A percentile compares a stretch with the other conserved stretches of the same genome.
These are phyloP conservation scores for Camelina neglecta DNA, from an alignment of 345 rosid species.

Conservation along the genomic window DNA sequence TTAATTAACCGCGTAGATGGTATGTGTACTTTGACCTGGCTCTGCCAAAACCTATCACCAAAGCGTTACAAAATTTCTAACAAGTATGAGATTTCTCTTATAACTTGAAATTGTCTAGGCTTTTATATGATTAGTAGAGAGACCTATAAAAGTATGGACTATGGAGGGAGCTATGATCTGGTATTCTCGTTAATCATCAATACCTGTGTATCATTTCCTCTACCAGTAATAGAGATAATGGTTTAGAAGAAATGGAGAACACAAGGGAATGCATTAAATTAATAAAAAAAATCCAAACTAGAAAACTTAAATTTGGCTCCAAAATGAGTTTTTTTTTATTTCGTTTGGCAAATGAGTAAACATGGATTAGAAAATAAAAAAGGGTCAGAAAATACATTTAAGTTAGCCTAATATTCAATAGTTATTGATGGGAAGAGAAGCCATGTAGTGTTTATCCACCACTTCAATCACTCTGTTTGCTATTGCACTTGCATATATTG, in stretches of 20 bases:
- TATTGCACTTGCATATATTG: constrained; percentile 52
- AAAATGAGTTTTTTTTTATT: constrained; percentile 7
- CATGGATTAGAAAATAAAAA: neutral
- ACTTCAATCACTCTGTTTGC: constrained; percentile 53
- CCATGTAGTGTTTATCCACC: constrained; percentile 47
- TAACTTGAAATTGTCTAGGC: neutral
- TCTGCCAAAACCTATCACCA: neutral
- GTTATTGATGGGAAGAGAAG: constrained; percentile 30
- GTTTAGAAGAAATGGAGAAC: neutral
- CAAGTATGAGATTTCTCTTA: neutral
- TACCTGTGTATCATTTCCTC: neutral
- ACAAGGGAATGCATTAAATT: too few relatives aligned
- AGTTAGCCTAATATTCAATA: constrained; percentile 26
- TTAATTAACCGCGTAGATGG: neutral
- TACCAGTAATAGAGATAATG: neutral
- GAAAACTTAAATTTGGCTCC: neutral
- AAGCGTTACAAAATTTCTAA: neutral
- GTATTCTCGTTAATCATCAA: too few relatives aligned
- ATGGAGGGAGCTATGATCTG: too few relatives aligned
- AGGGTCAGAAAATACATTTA: neutral
- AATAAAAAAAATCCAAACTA: neutral
- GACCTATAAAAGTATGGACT: neutral
- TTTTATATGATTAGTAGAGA: neutral
- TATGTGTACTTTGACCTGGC: neutral
- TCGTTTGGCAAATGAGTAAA: constrained; percentile 11